Evolutionary conservation across 768 basidiomycete species (phyloP), one percentile per base, ranked within the genome.

Genomic region (Multifurca ochricompacta): DNA sequence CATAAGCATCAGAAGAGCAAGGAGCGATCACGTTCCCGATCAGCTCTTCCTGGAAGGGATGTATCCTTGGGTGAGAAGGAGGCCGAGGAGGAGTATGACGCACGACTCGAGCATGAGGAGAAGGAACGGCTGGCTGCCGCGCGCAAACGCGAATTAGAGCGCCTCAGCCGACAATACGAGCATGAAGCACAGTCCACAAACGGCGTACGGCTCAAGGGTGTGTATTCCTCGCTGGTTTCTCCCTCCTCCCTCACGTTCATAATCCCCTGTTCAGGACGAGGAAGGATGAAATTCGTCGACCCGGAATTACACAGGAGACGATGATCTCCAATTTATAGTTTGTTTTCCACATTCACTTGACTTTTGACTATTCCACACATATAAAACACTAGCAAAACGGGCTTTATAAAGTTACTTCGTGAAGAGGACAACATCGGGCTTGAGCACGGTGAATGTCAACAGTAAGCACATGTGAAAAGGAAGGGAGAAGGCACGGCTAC

Each of bases 61-160:
- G 54, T 37, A 19, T 43, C 44, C 21, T 27, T 44, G 18, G 51
- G 32, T 2, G 47, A 52, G 39, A 61, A 61, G 39, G 85, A 87
- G 65, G 85, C 82, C 0, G 81, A 84, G 59, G 86, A 85, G 65
- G 82, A 85, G 63, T 86, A 88, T 57, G 85, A 85, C 61, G 77
- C 77, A 1, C 71, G 82, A 31, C 66, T 87, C 45, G 84, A 86
- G 64, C 70, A 79, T 36, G 82, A 86, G 64, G 85, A 87, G 67
- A 73, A 73, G 11, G 81, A 83, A 60, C 71, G 83, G 40, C 51
- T 78, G 0, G 79, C 74, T 58, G 72, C 68, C 7, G 73, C 70
- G 34, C 73, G 73, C 56, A 73, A 68, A 59, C 68, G 62, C 41
- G 76, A 83, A 56, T 63, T 87, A 27, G 75, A 78, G 59, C 68